These are phyloP conservation scores for Magnusiomyces suaveolens DNA, from an alignment of 1,139 yeast species.

Conservation along the genomic window DNA sequence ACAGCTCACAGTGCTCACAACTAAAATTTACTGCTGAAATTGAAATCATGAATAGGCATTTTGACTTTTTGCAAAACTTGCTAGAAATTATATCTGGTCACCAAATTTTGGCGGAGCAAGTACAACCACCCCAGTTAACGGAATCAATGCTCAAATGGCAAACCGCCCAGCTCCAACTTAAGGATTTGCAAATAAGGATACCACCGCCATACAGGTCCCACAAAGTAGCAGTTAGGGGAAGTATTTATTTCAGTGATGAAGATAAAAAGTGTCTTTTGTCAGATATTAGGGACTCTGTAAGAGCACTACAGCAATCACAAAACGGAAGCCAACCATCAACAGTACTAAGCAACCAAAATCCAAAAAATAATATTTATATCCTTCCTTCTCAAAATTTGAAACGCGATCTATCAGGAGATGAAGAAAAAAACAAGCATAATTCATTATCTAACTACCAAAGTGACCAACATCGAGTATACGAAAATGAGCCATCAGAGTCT, in stretches of 20 bases:
- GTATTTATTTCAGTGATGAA: neutral
- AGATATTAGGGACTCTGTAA: neutral
- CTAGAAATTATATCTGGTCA: neutral
- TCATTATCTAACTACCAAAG: neutral
- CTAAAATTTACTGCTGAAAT: no score
- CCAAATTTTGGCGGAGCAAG: neutral
- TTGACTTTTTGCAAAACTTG: neutral
- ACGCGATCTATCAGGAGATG: no score
- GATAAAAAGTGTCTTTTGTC: neutral
- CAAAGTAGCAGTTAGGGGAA: neutral
- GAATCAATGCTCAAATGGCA: neutral
- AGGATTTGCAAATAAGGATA: neutral
- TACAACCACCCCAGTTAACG: neutral
- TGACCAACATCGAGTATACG: neutral
- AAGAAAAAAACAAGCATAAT: no score
- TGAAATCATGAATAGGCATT: neutral
- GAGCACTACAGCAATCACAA: neutral
- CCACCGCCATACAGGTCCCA: neutral
- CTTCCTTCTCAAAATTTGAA: neutral
- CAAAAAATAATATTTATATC: neutral
- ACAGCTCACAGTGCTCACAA: neutral
- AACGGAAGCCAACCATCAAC: neutral
- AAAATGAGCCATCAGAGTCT: neutral
- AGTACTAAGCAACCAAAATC: neutral
- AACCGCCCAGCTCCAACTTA: neutral